These are phyloP conservation scores for Erythrophleum fordii DNA, from an alignment of 306 rosid genomes.

Conservation along the genomic window DNA sequence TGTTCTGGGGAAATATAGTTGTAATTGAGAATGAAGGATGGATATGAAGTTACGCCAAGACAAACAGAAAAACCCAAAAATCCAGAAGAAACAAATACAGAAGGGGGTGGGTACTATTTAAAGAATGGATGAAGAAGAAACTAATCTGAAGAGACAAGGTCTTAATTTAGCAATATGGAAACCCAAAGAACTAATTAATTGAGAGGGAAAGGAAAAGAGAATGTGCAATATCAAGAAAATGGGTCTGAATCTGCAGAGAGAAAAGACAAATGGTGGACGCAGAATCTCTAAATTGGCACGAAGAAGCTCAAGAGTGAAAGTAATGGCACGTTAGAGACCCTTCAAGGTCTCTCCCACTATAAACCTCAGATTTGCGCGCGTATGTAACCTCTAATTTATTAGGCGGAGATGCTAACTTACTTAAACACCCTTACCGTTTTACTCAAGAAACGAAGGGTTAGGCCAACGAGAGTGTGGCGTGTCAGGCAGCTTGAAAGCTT, in stretches of 20 bases:
- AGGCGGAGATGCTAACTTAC: neutral
- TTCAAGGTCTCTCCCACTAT: neutral
- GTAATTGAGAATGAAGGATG: too few species aligned
- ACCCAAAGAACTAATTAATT: neutral
- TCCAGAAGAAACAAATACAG: neutral
- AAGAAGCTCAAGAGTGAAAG: conserved; percentile 3
- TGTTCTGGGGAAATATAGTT: neutral
- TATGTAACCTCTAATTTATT: neutral
- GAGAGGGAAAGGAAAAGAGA: neutral
- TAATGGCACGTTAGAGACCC: conserved; percentile 26
- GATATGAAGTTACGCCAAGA: neutral
- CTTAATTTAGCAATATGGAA: neutral
- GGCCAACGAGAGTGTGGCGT: neutral
- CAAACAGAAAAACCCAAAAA: neutral
- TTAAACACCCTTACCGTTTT: neutral
- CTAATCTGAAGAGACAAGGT: neutral
- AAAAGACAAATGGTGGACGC: neutral
- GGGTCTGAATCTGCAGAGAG: neutral
- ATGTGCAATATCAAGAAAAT: neutral
- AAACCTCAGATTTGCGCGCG: conserved; percentile 5
- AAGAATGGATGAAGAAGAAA: conserved; percentile 9
- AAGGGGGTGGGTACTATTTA: neutral
- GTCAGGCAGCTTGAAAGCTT: neutral
- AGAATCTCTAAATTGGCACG: conserved; percentile 41
- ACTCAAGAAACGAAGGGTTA: neutral